A percentile compares a stretch with the other conserved stretches of the same genome.
phyloP scores from a whole-genome alignment of 1,284 basidiomycete species.

The Leccinum solheimii region DNA sequence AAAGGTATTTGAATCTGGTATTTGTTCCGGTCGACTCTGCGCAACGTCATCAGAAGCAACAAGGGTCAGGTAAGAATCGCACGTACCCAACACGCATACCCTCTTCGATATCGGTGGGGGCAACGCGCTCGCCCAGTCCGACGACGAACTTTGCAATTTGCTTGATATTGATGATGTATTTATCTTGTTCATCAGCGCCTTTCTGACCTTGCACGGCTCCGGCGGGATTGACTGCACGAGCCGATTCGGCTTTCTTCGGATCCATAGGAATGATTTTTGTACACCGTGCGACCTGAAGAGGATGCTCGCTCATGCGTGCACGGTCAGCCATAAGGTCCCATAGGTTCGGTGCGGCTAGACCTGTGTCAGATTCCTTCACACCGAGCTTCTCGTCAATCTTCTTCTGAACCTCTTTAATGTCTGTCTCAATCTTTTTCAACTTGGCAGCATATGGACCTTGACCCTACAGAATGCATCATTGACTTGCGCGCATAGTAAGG shows the following conservation, averaged over 20 bases:
- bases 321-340: constrained; percentile 93
- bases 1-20: constrained; percentile 99
- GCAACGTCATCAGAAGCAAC: background rate
- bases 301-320: constrained; percentile 90
- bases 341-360: constrained; percentile 93
- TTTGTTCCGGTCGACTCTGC: constrained; percentile 87
- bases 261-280: constrained; percentile 96
- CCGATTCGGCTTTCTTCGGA: constrained; percentile 67
- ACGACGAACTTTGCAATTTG: constrained; percentile 99
- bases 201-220: constrained; percentile 83
- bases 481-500: background rate
- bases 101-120: constrained; percentile 98
- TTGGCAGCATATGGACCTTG: constrained; percentile 95
- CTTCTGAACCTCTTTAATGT: constrained; percentile 97
- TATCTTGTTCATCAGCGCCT: constrained; percentile 94
- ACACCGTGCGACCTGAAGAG: constrained; percentile 95
- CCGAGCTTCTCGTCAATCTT: constrained; percentile 97
- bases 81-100: constrained; percentile 97
- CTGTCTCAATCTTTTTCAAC: constrained; percentile 88
- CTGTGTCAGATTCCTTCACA: constrained; percentile 98
- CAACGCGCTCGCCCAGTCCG: constrained; percentile 92
- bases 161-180: constrained; percentile 99
- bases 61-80: background rate
- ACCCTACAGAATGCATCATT: constrained; percentile 55
- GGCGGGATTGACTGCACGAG: constrained; percentile 67